Conservation (phyloP, 257 asterid species). For the Capsicum rhomboideum region DNA sequence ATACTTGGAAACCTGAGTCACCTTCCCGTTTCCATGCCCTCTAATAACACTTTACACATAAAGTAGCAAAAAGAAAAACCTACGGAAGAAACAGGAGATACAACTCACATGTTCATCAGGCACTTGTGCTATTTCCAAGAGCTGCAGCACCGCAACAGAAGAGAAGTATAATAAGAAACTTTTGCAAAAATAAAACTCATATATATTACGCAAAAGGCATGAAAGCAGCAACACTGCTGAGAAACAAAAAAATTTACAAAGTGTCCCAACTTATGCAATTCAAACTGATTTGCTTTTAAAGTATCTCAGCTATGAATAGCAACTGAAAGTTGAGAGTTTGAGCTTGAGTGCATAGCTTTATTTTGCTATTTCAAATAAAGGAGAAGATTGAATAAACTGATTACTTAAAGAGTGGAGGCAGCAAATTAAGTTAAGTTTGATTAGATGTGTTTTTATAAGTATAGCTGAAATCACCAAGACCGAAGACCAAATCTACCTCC, state of each 20-base stretch:
- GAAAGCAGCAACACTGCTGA: neutral
- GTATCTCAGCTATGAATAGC: neutral
- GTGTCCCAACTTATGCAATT: neutral
- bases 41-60: neutral
- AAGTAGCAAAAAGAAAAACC: neutral
- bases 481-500: neutral
- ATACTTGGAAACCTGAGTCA: neutral
- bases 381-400: neutral
- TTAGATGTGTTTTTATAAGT: neutral
- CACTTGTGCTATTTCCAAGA: constrained; percentile 97
- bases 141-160: constrained; percentile 58
- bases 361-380: too few relatives aligned
- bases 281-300: neutral
- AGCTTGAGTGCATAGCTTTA: too few relatives aligned
- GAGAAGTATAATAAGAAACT: neutral
- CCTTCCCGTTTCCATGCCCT: neutral
- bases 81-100: neutral
- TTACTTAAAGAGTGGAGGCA: neutral
- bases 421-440: neutral
- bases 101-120: constrained; percentile 84
- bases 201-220: neutral
- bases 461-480: neutral
- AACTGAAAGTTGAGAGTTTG: too few relatives aligned
- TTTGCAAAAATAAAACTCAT: neutral
- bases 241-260: neutral